Evolutionary conservation across 805 yeast species (phyloP).

Genomic region (Vanderwaltozyma yarrowii): DNA sequence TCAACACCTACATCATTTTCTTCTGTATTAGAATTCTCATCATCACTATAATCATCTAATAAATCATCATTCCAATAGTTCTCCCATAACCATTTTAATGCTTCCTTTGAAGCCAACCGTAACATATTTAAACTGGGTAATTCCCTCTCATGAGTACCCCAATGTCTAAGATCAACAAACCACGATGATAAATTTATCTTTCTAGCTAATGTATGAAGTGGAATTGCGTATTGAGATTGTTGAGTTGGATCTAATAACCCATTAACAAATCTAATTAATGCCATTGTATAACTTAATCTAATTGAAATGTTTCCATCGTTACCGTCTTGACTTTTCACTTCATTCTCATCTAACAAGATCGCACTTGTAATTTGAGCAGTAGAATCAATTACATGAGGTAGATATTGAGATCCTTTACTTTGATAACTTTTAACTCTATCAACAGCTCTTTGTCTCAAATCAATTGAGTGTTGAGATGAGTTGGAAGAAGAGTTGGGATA

Average conservation of each 20-base stretch:
- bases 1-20: background rate
- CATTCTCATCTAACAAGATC: conserved; percentile 32
- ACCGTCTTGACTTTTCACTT: conserved; percentile 19
- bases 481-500: conserved; percentile 27
- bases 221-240: conserved; percentile 65
- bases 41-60: conserved; percentile 15
- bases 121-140: conserved; percentile 64
- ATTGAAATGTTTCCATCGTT: conserved; percentile 18
- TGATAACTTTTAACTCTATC: conserved; percentile 42
- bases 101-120: conserved; percentile 47
- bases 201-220: conserved; percentile 65
- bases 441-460: conserved; percentile 35
- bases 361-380: conserved; percentile 52
- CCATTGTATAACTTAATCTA: conserved; percentile 56
- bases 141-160: conserved; percentile 74
- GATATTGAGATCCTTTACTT: conserved; percentile 42
- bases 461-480: background rate
- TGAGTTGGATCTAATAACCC: conserved; percentile 85
- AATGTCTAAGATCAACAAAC: conserved; percentile 85
- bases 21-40: conserved; percentile 9
- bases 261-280: conserved; percentile 77
- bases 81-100: conserved; percentile 63
- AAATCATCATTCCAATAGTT: conserved; percentile 55
- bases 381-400: conserved; percentile 65
- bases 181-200: conserved; percentile 58